phyloP scores from a whole-genome alignment of 2,329 filamentous ascomycete genomes.

The Aspergillus cejpii region DNA sequence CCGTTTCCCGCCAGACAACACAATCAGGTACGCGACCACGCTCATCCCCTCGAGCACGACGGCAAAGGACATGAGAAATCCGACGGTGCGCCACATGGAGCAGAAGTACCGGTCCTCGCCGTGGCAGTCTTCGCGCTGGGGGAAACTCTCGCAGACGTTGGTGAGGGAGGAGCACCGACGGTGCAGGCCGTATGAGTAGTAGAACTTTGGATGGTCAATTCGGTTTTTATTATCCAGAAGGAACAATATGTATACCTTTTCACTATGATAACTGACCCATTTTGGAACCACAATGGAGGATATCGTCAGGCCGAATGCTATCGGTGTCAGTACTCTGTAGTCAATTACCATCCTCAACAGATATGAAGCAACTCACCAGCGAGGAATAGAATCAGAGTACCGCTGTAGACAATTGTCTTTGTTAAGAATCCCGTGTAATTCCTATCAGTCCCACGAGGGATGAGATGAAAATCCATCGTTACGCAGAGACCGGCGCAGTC shows the following conservation, averaged over 20 bases:
- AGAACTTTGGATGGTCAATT: constrained; percentile 35
- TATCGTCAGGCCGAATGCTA: constrained; percentile 43
- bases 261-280: constrained; percentile 45
- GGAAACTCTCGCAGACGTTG: constrained; percentile 53
- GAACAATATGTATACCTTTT: constrained; percentile 29
- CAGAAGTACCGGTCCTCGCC: constrained; percentile 70
- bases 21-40: constrained; percentile 70
- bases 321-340: background rate
- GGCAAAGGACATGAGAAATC: constrained; percentile 79
- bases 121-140: constrained; percentile 59
- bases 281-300: constrained; percentile 43
- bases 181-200: constrained; percentile 71
- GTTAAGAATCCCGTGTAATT: constrained; percentile 46
- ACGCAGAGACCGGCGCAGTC: background rate
- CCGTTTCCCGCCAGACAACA: constrained; percentile 70
- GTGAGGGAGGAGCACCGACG: constrained; percentile 67
- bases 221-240: background rate
- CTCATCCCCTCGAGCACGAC: constrained; percentile 75
- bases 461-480: constrained; percentile 40
- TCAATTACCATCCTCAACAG: background rate
- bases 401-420: constrained; percentile 44
- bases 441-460: constrained; percentile 37
- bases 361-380: constrained; percentile 30
- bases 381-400: constrained; percentile 41
- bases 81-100: constrained; percentile 81